A percentile compares a stretch with the other conserved stretches of the same genome.
Conservation (phyloP, 495 filamentous ascomycete species). For the Ascobolus immersus region DNA sequence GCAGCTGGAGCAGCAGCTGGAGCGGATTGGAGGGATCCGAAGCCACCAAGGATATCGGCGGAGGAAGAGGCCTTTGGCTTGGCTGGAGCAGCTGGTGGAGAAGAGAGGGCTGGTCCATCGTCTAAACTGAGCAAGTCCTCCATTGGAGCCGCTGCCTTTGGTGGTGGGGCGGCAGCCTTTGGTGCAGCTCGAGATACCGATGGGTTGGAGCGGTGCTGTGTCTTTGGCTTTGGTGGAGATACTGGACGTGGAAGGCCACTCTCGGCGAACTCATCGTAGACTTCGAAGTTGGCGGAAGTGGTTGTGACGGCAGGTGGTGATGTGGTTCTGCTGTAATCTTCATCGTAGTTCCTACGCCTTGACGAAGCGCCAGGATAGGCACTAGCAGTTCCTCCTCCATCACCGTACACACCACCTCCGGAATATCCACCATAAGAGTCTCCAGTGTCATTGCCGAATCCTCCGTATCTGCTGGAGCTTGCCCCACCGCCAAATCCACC, state of each 20-base stretch:
- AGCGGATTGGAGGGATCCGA: constrained; percentile 30
- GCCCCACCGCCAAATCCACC: constrained; percentile 15
- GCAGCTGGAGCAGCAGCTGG: constrained; percentile 9
- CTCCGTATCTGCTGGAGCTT: constrained; percentile 40
- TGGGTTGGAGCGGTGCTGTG: constrained; percentile 23
- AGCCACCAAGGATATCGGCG: constrained; percentile 20
- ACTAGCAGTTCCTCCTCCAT: constrained; percentile 67
- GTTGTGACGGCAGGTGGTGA: constrained; percentile 23
- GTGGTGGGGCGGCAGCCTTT: constrained; percentile 28
- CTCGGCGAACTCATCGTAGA: constrained; percentile 91
- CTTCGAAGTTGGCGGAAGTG: constrained; percentile 86
- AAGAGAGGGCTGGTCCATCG: constrained; percentile 38
- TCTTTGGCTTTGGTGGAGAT: constrained; percentile 19
- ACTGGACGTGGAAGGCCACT: constrained; percentile 22
- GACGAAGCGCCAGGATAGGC: constrained; percentile 23
- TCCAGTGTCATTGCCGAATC: constrained; percentile 55
- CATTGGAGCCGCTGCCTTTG: constrained; percentile 41
- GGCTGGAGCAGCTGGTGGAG: constrained; percentile 23
- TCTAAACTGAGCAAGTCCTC: constrained; percentile 82
- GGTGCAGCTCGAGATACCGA: constrained; percentile 18
- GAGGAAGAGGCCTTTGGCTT: constrained; percentile 20
- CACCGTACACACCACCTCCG: constrained; percentile 67
- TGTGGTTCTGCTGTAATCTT: constrained; percentile 9
- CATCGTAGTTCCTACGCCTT: constrained; percentile 32
- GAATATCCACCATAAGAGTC: constrained; percentile 67